phyloP scores from a whole-genome alignment of 345 rosid species.

The Lepidium didymum region DNA sequence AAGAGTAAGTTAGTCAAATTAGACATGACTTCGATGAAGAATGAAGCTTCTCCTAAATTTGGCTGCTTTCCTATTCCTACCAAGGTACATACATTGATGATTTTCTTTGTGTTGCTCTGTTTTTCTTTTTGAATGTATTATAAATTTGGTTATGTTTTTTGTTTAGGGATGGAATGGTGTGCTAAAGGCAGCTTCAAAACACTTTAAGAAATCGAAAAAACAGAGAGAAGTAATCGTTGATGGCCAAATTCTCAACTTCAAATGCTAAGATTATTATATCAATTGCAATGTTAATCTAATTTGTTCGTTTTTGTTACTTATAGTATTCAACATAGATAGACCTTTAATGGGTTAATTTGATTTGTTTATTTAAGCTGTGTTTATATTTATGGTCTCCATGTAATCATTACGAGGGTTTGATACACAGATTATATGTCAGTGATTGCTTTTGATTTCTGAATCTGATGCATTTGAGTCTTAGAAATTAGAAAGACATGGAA shows the following conservation, averaged over 20 bases:
- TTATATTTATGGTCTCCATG: neutral
- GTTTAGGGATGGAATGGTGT: constrained; percentile 62
- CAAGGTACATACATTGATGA: constrained; percentile 33
- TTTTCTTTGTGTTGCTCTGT: neutral
- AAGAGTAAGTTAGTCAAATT: constrained; percentile 25
- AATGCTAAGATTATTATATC: neutral
- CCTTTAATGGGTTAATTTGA: neutral
- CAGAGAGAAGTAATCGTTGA: constrained; percentile 37
- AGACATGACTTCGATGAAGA: constrained; percentile 20
- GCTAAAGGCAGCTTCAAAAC: constrained; percentile 69
- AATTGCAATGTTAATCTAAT: no score
- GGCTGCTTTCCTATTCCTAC: constrained; percentile 42
- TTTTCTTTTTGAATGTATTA: neutral
- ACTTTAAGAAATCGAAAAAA: constrained; percentile 67
- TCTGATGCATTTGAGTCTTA: neutral
- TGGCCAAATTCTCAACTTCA: constrained; percentile 43
- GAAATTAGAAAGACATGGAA: neutral
- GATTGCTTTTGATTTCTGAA: neutral
- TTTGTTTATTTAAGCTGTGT: neutral
- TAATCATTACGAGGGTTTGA: neutral
- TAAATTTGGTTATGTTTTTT: neutral
- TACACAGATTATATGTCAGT: neutral
- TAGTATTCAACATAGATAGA: neutral
- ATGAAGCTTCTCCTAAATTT: constrained; percentile 32
- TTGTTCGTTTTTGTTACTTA: neutral